Percentiles rank a stretch among this genome's conserved stretches.
phyloP scores from a whole-genome alignment of 163 green algal species.

The Volvox carteri region DNA sequence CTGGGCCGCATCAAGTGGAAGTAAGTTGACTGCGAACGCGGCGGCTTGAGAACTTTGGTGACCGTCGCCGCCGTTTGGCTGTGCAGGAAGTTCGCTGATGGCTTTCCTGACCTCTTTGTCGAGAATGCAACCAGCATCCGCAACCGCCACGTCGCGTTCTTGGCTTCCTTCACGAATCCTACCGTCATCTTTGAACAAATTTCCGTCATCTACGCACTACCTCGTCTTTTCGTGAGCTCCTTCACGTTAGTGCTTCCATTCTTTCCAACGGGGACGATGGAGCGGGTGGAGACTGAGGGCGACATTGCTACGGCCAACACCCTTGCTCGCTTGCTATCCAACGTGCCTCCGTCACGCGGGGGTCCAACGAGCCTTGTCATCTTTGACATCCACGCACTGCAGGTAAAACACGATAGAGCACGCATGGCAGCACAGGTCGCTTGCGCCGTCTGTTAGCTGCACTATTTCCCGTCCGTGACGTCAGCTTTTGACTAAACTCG shows the following conservation, averaged over 20 bases:
- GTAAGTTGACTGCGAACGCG: constrained; percentile 64
- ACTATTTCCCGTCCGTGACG: no score
- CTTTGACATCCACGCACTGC: constrained; percentile 99
- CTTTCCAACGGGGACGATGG: constrained; percentile 97
- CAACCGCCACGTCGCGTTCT: constrained; percentile 97
- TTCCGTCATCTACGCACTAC: constrained; percentile 98
- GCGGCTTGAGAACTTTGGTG: background rate
- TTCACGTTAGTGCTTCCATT: constrained; percentile 99
- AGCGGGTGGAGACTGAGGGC: constrained; percentile 96
- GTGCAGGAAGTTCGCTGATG: constrained; percentile 93
- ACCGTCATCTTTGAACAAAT: constrained; percentile 98
- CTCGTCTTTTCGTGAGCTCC: constrained; percentile 95
- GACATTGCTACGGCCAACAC: constrained; percentile 98
- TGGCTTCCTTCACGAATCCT: constrained; percentile 96
- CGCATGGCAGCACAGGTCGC: no score
- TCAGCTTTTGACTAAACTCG: no score
- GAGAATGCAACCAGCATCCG: constrained; percentile 93
- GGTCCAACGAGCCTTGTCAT: constrained; percentile 95
- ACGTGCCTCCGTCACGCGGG: constrained; percentile 96
- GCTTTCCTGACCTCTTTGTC: constrained; percentile 99
- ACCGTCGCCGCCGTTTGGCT: background rate
- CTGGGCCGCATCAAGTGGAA: constrained; percentile 94
- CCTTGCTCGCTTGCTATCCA: constrained; percentile 96
- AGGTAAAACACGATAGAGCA: constrained; percentile 76
- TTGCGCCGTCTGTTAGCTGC: no score